Evolutionary conservation across 495 filamentous ascomycete species (phyloP), one percentile per base, ranked within the genome.

Genomic region (Aspergillus avenaceus): DNA sequence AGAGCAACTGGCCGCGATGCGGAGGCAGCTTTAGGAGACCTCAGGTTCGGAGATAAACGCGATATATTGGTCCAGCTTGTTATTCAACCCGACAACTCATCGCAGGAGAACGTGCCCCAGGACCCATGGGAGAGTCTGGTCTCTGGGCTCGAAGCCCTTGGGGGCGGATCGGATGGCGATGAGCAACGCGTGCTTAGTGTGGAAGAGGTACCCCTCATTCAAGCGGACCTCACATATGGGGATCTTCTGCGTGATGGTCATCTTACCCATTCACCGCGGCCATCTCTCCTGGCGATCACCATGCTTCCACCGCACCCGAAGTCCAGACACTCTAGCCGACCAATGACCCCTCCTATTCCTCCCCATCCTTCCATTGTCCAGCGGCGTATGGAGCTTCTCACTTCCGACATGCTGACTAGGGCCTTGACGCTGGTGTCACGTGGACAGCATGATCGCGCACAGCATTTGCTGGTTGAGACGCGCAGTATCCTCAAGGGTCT

Each of bases 91-190:
- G 93, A 97, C 63, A 93, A 81, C 55, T 75, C 87, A 0, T 87
- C 89, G 0, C 87, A 91, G 44, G 95, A 97, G 47, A 83, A 85
- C 53, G 72, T 91, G 38, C 92, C 93, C 11, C 90, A 96, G 57
- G 93, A 97, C 60, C 84, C 90, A 0, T 99, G 93, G 93, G 95
- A 97, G 67, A 92, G 88, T 26, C 87, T 99, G 48, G 90, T 97
- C 6, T 97, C 95, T 23, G 92, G 91, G 0, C 69, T 99, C 9
- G 95, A 99, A 67, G 93, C 95, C 8, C 79, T 99, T 24, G 90
- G 93, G n/a, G 93, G 95, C 6, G 84, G 89, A 1, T 70, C 87
- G 11, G 93, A 99, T 52, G 82, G 85, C 23, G 92, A 97, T 58
- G 92, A 96, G 44, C 83, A 87, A 46, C 83, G 91, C 7, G 79